Evolutionary conservation across 768 basidiomycete genomes (phyloP), one percentile per base, ranked within the genome.

Genomic region (Leccinum disarticulatum): DNA sequence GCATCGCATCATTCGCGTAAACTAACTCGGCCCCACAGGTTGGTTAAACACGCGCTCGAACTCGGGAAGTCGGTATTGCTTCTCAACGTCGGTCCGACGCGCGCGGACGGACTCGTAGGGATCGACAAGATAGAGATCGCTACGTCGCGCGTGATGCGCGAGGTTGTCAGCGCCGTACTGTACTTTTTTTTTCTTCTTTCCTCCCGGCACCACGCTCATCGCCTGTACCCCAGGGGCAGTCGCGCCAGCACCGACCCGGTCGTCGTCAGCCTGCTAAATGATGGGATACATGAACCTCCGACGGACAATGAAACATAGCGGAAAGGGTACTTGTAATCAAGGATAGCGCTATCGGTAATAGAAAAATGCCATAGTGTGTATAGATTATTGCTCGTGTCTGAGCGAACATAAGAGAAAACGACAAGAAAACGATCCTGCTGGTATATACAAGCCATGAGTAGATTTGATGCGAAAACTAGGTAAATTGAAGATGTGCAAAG

Each of bases 21-120:
- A 49, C 19, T 31, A 55, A 58, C 35, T 41, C 35, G 22, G 48
- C 13, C 36, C 19, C 38, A 15, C 61, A 91, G 95, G 64, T 75
- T 98, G 31, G 78, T 95, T 51, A 93, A 88, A 70, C 87, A 85
- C 64, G 93, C 95, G 1, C 70, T 90, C 5, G 84, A 91, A 61
- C 76, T 85, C 15, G 78, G 81, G 22, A 96, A 93, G 73, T 87
- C 88, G 0, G 86, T 94, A 6, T 73, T 96, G 58, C 78, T 95
- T 50, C 77, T 98, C 54, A 96, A 97, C 64, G 76, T 92, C 22
- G 96, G 96, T 7, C 94, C 94, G 3, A 89, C 93, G 3, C 83
- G 96, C 46, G 95, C 89, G 3, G 96, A 98, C 69, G 76, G 73
- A 28, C 67, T 88, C 46, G 69, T 76, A 6, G 88, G 83, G 8